Evolutionary conservation across 2,329 filamentous ascomycete genomes (phyloP).

Genomic region (Colletotrichum brevisporum): DNA sequence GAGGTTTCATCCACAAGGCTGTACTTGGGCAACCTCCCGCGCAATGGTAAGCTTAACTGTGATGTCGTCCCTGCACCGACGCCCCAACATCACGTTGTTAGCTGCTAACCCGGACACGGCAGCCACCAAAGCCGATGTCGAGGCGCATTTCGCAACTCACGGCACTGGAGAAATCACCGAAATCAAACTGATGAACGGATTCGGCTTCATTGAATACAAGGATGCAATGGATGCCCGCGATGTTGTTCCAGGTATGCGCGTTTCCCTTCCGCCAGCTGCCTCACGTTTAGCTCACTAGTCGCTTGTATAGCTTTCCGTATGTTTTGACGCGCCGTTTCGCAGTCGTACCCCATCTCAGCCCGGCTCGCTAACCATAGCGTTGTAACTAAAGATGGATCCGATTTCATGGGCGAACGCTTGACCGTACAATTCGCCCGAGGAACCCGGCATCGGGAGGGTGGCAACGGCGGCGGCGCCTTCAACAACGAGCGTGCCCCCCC

Average conservation of each 20-base stretch:
- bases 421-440: conserved; percentile 99
- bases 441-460: conserved; percentile 68
- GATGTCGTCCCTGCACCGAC: conserved; percentile 6
- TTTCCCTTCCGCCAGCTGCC: conserved; percentile 36
- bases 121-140: conserved; percentile 98
- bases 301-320: conserved; percentile 70
- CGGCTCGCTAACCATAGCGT: conserved; percentile 32
- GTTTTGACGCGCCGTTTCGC: conserved; percentile 49
- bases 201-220: conserved; percentile 99
- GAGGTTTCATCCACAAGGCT: conserved; percentile 96
- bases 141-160: conserved; percentile 95
- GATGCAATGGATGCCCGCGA: conserved; percentile 98
- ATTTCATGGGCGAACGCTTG: conserved; percentile 97
- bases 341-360: conserved; percentile 39
- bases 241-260: conserved; percentile 90
- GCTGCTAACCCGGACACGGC: conserved; percentile 45
- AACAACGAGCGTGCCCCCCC: conserved; percentile 71
- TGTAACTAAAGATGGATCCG: conserved; percentile 84
- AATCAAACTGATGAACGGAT: conserved; percentile 99
- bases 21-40: conserved; percentile 97
- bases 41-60: conserved; percentile 80
- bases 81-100: neutral
- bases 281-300: conserved; percentile 10
- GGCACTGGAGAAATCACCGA: conserved; percentile 98
- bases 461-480: conserved; percentile 50